These are phyloP conservation scores for Crithidia brevicula DNA, from an alignment of 208 protist species.

Conservation along the genomic window DNA sequence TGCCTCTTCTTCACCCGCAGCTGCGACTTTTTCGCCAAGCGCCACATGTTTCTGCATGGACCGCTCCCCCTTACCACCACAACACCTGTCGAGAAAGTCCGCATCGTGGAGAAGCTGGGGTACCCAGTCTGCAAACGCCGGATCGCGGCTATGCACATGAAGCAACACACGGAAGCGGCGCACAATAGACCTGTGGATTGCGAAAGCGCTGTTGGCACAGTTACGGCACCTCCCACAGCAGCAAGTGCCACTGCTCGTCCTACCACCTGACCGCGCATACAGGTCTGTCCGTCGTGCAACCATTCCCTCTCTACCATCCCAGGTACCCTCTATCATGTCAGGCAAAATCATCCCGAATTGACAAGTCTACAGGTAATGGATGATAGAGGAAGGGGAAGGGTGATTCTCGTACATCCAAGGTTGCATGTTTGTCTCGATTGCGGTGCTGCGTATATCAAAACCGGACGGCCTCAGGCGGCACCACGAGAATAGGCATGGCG, in stretches of 20 bases:
- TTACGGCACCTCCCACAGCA: background rate
- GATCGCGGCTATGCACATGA: background rate
- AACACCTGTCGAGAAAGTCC: background rate
- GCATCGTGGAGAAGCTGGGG: background rate
- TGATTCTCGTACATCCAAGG: background rate
- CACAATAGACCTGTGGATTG: background rate
- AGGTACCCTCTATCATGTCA: background rate
- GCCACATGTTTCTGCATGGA: background rate
- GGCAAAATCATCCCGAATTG: background rate
- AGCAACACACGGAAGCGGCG: background rate
- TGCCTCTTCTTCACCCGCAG: background rate
- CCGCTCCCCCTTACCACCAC: background rate
- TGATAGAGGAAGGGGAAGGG: background rate
- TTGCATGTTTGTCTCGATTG: background rate
- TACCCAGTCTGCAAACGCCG: background rate
- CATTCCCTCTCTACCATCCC: background rate
- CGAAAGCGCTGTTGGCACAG: background rate
- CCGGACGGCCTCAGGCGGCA: background rate
- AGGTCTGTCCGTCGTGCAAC: background rate
- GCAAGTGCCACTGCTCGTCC: background rate
- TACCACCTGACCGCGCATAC: background rate
- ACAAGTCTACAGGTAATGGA: background rate
- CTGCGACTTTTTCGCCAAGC: background rate
- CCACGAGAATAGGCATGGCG: background rate
- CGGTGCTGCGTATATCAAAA: background rate